These are phyloP conservation scores for Leptosphaerulina australis DNA, from an alignment of 2,329 filamentous ascomycete genomes.

Conservation along the genomic window DNA sequence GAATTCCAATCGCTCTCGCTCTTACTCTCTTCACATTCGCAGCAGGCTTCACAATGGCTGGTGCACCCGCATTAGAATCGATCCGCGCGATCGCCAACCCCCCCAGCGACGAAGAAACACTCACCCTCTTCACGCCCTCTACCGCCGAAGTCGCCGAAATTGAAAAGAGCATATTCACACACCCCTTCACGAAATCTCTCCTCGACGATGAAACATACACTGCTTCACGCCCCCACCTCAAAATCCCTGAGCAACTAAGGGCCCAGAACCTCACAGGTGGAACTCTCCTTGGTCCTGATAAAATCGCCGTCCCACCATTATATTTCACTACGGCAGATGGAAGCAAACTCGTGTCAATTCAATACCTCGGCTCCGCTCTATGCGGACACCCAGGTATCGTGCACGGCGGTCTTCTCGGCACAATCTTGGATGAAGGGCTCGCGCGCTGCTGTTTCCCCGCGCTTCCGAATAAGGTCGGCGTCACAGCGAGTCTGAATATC, in stretches of 20 bases:
- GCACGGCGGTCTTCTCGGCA: slow-evolving; percentile 90
- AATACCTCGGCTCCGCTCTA: slow-evolving; percentile 77
- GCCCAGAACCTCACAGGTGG: slow-evolving; percentile 81
- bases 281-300: slow-evolving; percentile 74
- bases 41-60: slow-evolving; percentile 64
- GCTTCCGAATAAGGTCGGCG: slow-evolving; percentile 80
- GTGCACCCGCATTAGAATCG: slow-evolving; percentile 58
- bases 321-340: slow-evolving; percentile 70
- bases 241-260: slow-evolving; percentile 74
- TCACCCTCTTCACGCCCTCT: slow-evolving; percentile 67
- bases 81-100: slow-evolving; percentile 59
- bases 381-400: slow-evolving; percentile 91
- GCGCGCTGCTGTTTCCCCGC: slow-evolving; percentile 87
- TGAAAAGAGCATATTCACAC: slow-evolving; percentile 74
- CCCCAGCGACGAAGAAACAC: slow-evolving; percentile 74
- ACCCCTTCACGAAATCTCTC: slow-evolving; percentile 74
- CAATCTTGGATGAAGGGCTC: slow-evolving; percentile 87
- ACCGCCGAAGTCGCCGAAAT: slow-evolving; percentile 61
- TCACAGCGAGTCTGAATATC: slow-evolving; percentile 83
- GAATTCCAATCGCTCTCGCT: slow-evolving; percentile 54
- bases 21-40: slow-evolving; percentile 56
- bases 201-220: slow-evolving; percentile 69
- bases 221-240: slow-evolving; percentile 85
- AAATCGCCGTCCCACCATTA: slow-evolving; percentile 80
- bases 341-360: slow-evolving; percentile 63